phyloP scores from a whole-genome alignment of 768 basidiomycete species.

The Pulveroboletus sp. region DNA sequence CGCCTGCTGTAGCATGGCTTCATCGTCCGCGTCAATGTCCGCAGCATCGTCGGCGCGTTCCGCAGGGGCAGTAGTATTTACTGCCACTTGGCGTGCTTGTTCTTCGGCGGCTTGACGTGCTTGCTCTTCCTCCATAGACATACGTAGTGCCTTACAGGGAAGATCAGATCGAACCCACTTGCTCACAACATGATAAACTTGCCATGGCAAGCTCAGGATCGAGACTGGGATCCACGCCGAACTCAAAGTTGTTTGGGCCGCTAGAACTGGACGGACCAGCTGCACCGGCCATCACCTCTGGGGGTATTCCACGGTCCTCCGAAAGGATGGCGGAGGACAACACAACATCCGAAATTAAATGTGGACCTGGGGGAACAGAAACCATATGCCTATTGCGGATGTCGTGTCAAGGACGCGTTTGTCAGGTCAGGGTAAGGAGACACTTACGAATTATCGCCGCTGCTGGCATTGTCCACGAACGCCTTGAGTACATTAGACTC shows the following conservation, averaged over 20 bases:
- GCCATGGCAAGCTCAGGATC: conserved; percentile 98
- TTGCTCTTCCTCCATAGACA: conserved; percentile 95
- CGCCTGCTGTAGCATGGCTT: conserved; percentile 70
- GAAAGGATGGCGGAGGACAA: conserved; percentile 79
- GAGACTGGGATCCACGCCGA: conserved; percentile 90
- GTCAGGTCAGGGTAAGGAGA: background rate
- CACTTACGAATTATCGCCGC: conserved; percentile 82
- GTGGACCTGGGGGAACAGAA: conserved; percentile 69
- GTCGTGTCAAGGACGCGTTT: background rate
- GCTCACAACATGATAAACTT: conserved; percentile 17
- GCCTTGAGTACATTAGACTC: conserved; percentile 68
- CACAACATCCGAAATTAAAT: conserved; percentile 79
- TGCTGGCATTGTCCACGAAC: conserved; percentile 80
- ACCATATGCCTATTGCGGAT: conserved; percentile 65
- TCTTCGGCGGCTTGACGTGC: conserved; percentile 62
- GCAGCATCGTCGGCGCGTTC: conserved; percentile 31
- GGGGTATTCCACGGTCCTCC: conserved; percentile 72
- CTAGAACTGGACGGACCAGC: conserved; percentile 48
- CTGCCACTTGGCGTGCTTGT: conserved; percentile 28
- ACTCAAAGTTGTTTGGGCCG: conserved; percentile 64
- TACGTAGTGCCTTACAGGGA: conserved; percentile 75
- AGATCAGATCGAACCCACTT: background rate
- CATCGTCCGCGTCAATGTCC: conserved; percentile 69
- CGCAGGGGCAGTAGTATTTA: conserved; percentile 22
- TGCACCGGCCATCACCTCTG: conserved; percentile 49